Conservation (phyloP, 2,329 filamentous ascomycete genomes). For the Epicoccum sorghinum region DNA sequence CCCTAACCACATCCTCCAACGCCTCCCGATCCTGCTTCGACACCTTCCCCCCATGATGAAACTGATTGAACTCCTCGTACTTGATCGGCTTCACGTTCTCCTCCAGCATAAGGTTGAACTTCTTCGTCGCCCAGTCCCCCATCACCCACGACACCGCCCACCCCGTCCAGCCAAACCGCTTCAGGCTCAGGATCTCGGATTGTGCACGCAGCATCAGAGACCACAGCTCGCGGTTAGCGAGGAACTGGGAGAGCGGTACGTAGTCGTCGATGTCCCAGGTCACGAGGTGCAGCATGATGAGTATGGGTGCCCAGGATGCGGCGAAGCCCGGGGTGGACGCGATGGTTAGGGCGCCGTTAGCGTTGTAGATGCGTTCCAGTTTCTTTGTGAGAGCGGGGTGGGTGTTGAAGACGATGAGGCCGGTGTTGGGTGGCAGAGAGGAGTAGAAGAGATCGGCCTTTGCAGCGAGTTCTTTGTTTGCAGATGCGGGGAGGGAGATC, state of each 20-base stretch:
- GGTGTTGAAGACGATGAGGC: constrained; percentile 19
- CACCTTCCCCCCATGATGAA: constrained; percentile 30
- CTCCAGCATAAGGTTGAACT: not conserved
- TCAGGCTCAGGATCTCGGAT: constrained; percentile 21
- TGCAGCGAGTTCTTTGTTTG: constrained; percentile 5
- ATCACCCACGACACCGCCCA: constrained; percentile 23
- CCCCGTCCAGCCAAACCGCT: constrained; percentile 27
- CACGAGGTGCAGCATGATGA: constrained; percentile 20
- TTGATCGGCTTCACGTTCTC: constrained; percentile 12
- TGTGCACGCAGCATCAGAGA: constrained; percentile 23
- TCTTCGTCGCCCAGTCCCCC: constrained; percentile 19
- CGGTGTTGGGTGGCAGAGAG: not conserved
- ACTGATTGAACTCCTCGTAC: constrained; percentile 26
- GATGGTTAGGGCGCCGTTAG: constrained; percentile 7
- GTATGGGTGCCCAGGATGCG: not conserved
- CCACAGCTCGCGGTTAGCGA: constrained; percentile 20
- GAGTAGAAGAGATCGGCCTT: constrained; percentile 24
- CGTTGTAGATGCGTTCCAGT: constrained; percentile 18
- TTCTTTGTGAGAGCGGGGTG: constrained; percentile 9
- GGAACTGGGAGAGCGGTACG: constrained; percentile 9
- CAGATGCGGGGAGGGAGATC: constrained; percentile 19
- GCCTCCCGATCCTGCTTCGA: constrained; percentile 21
- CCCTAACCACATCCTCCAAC: constrained; percentile 19
- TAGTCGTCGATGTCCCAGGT: constrained; percentile 23
- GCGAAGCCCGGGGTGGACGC: constrained; percentile 12